Evolutionary conservation across 192 early-diverging fungal species (phyloP), one percentile per base, ranked within the genome.

Genomic region (Podila horticola): DNA sequence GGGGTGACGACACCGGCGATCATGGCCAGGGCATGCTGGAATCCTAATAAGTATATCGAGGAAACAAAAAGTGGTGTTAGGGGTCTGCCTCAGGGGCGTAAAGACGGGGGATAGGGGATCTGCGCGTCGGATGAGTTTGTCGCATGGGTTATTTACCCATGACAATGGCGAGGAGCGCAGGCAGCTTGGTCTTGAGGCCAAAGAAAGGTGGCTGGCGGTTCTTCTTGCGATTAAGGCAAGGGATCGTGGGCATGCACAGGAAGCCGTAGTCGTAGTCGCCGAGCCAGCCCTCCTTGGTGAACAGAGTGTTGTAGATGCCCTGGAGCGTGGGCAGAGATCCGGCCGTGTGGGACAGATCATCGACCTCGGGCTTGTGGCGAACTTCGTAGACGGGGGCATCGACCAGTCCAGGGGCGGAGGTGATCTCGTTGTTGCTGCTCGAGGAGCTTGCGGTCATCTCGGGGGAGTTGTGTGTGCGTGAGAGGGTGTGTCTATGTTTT

Each of bases 1-100:
- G 86, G 86, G 51, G 86, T 84, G n/a, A 87, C 84, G 29, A 87
- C 71, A 48, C 86, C 86, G n/a, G 74, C 74, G 55, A 76, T 66
- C 74, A 76, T 76, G 22, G 74, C 74, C 41, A 76, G 58, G 59
- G 74, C 31, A 31, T 76, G 74, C 33, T 76, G 74, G 30, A 76
- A 76, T 19, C 71, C 75, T 74, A 64, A 74, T 22, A 64, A 72
- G 51, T 66, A 34, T 36, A 36, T 36, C 34, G 9, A 10, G 62
- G 57, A 38, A 8, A 22, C 29, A 62, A 33, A 64, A 20, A 17
- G 36, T 41, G 5, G 31, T 31, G 29, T 31, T 33, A 58, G 19
- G 19, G 28, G n/a, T 73, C 36, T 10, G 36, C 36, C 8, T 38
- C 36, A 34, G 33, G 33, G 36, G 36, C 36, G 8, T 38, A 38